A percentile compares a stretch with the other conserved stretches of the same genome.
Evolutionary conservation across 169 alveolate species (phyloP).

Genomic region (Cryptosporidium parvum): DNA sequence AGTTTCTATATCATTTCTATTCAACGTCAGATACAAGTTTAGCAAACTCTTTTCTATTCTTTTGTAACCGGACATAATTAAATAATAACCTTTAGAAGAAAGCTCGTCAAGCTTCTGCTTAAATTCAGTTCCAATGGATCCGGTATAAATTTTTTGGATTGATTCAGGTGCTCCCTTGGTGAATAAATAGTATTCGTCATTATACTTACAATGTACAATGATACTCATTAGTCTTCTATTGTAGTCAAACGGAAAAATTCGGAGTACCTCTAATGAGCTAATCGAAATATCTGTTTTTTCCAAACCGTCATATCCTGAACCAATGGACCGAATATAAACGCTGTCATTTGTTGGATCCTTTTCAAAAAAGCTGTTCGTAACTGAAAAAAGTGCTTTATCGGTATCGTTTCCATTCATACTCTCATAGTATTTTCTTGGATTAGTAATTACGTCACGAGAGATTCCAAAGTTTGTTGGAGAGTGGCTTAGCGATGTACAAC

Average conservation of each 20-base stretch:
- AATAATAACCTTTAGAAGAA: conserved; percentile 50
- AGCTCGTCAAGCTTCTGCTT: conserved; percentile 46
- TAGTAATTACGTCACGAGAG: conserved; percentile 8
- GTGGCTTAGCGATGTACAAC: conserved; percentile 68
- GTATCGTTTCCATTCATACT: conserved; percentile 63
- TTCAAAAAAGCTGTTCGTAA: conserved; percentile 61
- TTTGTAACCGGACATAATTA: conserved; percentile 30
- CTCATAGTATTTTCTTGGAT: conserved; percentile 15
- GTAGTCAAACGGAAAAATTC: conserved; percentile 65
- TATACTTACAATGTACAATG: conserved; percentile 16
- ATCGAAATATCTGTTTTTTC: not conserved
- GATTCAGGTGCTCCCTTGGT: conserved; percentile 75
- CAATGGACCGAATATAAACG: conserved; percentile 10
- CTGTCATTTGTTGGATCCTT: not conserved
- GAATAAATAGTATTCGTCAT: conserved; percentile 29
- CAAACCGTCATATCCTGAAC: not conserved
- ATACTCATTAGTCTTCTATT: conserved; percentile 68
- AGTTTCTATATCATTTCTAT: conserved; percentile 55
- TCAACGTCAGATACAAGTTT: not conserved
- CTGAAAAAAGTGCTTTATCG: conserved; percentile 60
- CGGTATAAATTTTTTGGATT: not conserved
- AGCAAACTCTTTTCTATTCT: conserved; percentile 5
- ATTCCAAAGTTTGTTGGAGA: conserved; percentile 36
- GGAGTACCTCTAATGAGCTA: conserved; percentile 43
- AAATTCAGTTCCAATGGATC: not conserved